Evolutionary conservation across 139 green algal species (phyloP).

Genomic region (Picochlorum sp.): DNA sequence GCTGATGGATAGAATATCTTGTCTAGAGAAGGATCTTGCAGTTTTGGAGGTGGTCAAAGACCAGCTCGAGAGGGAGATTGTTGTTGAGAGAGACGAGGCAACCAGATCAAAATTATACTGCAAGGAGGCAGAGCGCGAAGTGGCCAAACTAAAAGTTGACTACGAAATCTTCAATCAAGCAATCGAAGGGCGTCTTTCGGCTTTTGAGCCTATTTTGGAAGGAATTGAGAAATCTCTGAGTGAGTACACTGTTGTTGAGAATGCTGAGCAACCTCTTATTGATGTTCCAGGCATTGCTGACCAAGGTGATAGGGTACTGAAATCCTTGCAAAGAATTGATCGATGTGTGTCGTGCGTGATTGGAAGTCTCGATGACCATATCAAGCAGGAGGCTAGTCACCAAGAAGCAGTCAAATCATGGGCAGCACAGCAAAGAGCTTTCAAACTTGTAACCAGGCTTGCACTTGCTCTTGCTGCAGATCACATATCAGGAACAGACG

Average conservation of each 20-base stretch:
- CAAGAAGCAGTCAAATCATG: neutral
- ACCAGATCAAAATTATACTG: neutral
- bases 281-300: neutral
- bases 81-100: neutral
- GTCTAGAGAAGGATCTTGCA: neutral
- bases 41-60: neutral
- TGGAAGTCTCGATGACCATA: neutral
- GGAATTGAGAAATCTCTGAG: neutral
- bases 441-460: neutral
- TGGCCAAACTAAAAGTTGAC: neutral
- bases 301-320: neutral
- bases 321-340: neutral
- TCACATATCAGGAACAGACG: neutral
- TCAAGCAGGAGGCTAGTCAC: neutral
- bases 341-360: neutral
- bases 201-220: slow-evolving; percentile 1
- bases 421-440: neutral
- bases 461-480: neutral
- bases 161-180: neutral
- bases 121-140: neutral
- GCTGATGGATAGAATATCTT: neutral
- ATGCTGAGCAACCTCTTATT: neutral
- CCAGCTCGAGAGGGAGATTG: neutral
- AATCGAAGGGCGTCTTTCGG: neutral
- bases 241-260: neutral